A percentile compares a stretch with the other conserved stretches of the same genome.
These are phyloP conservation scores for Coniosporium apollinis DNA, from an alignment of 495 filamentous ascomycete species.

Conservation along the genomic window DNA sequence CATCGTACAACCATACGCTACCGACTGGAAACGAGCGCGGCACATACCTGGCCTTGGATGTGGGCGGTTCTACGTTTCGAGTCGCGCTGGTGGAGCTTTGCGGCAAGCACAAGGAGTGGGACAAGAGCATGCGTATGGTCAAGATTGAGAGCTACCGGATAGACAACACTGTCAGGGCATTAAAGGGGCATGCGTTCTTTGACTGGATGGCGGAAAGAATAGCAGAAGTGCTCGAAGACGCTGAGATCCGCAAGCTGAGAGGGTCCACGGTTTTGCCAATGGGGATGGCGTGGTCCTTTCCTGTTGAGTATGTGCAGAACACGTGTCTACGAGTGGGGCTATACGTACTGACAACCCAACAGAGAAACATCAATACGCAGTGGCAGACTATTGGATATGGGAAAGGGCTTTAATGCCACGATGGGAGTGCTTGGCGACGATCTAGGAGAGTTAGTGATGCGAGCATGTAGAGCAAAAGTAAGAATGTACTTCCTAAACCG, in stretches of 20 bases:
- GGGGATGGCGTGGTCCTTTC: slow-evolving; percentile 55
- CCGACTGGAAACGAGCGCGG: slow-evolving; percentile 44
- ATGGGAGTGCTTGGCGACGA: slow-evolving; percentile 40
- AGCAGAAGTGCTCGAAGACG: slow-evolving; percentile 30
- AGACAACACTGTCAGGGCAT: slow-evolving; percentile 33
- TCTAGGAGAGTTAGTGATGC: slow-evolving; percentile 39
- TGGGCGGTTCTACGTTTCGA: slow-evolving; percentile 50
- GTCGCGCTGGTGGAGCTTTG: slow-evolving; percentile 42
- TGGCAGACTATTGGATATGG: slow-evolving; percentile 44
- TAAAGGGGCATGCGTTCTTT: slow-evolving; percentile 42
- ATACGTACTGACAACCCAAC: no score
- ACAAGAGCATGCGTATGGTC: slow-evolving; percentile 34
- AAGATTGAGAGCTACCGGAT: slow-evolving; percentile 34
- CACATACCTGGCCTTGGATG: slow-evolving; percentile 45
- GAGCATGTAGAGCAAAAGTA: slow-evolving; percentile 34
- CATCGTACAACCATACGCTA: slow-evolving; percentile 45
- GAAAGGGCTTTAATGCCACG: slow-evolving; percentile 48
- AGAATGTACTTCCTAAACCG: neutral
- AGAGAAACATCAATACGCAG: slow-evolving; percentile 40
- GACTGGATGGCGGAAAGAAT: slow-evolving; percentile 53
- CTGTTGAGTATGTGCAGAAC: slow-evolving; percentile 39
- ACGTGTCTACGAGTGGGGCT: no score
- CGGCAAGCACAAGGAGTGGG: slow-evolving; percentile 21
- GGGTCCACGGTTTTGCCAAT: slow-evolving; percentile 28
- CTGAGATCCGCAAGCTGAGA: slow-evolving; percentile 12